These are phyloP conservation scores for Paecilomyces dactylethromorphus DNA, from an alignment of 2,329 filamentous ascomycete species.

Conservation along the genomic window DNA sequence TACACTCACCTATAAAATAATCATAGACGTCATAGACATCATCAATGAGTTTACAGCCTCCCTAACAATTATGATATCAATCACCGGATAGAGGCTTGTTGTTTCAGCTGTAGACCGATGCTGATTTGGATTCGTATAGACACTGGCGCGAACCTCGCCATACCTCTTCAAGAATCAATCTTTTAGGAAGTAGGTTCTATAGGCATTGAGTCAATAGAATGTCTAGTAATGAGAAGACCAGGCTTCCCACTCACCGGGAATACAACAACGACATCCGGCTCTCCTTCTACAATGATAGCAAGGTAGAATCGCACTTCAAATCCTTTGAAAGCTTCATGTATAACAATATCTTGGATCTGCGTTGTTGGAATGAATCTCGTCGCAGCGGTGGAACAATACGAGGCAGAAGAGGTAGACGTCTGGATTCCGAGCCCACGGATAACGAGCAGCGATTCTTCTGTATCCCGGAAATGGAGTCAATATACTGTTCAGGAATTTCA, in stretches of 20 bases:
- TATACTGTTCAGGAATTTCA: constrained; percentile 7
- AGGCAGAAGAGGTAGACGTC: constrained; percentile 65
- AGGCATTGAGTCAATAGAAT: not conserved
- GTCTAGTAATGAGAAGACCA: constrained; percentile 3
- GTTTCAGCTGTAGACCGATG: constrained; percentile 13
- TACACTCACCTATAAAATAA: constrained; percentile 2
- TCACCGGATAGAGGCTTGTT: not conserved
- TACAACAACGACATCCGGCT: constrained; percentile 86
- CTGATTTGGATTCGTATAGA: constrained; percentile 62
- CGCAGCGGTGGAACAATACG: constrained; percentile 56
- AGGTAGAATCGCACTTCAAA: constrained; percentile 89
- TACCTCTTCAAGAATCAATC: constrained; percentile 73
- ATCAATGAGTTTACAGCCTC: not conserved
- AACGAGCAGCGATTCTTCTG: constrained; percentile 79
- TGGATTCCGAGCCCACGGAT: constrained; percentile 87
- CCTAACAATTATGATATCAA: not conserved
- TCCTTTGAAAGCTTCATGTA: constrained; percentile 90
- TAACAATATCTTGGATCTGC: constrained; percentile 85
- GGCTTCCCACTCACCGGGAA: constrained; percentile 58
- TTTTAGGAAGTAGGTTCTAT: constrained; percentile 62
- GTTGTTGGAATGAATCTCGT: constrained; percentile 84
- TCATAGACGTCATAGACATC: not conserved
- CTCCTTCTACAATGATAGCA: constrained; percentile 81
- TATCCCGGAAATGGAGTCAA: constrained; percentile 8
- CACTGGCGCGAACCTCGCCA: constrained; percentile 82